Evolutionary conservation across 257 asterid species (phyloP), one percentile per base, ranked within the genome.

Genomic region (Solanum appendiculatum): DNA sequence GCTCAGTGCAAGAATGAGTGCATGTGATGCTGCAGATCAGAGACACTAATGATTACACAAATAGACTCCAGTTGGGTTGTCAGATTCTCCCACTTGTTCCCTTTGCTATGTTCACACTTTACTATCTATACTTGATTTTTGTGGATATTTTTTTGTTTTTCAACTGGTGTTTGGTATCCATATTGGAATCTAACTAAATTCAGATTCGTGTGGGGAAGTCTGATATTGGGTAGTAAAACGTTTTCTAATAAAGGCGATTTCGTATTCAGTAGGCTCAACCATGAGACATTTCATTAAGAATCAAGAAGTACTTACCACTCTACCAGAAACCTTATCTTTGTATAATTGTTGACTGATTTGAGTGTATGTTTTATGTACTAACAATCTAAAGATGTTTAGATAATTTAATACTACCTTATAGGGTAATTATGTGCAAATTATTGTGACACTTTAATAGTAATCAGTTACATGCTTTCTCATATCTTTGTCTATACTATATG

Each of bases 101-200:
- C 85, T 80, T 77, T 20, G 15, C 48, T 73, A 9, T 25, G 5
- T 73, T 80, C 85, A 46, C 42, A 80, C 42, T 21, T 80, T 46
- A 29, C 42, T 44, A 9, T 29, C 6, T 15, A 4, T 1, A 6
- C 37, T 14, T 7, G 25, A n/a, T 8, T 42, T 77, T 42, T 7
- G 15, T 77, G 12, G 7, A 6, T 75, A n/a, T 37, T 5, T 7
- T 3, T 13, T 36, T 37, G 2, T 3, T 39, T 10, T 64, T 2
- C 9, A 0, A 7, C 0, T 1, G 2, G 2, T 25, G 1, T 29
- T 1, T 3, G 12, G 0, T 3, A 29, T 0, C 1, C 1, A 1
- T 1, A 27, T 15, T 68, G 1, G 0, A 63, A 10, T 63, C 0
- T 60, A 0, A 60, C 2, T 60, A 60, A 9, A 60, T 60, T 60